Evolutionary conservation across 805 yeast genomes (phyloP).

Genomic region (Wickerhamomyces ciferrii): DNA sequence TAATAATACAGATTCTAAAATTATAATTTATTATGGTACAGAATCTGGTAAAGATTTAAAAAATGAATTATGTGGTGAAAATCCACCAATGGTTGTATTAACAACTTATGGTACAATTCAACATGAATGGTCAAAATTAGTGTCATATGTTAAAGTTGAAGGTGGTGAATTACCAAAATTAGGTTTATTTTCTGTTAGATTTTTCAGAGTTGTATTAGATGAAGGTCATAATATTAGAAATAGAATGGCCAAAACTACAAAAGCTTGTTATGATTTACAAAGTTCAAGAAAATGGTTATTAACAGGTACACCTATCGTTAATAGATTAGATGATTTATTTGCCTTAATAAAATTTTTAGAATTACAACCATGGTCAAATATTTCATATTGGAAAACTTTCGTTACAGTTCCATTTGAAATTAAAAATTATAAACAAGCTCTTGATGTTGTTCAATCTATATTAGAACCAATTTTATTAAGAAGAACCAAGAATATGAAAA

Average conservation of each 20-base stretch:
- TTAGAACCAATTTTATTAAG: conserved; percentile 79
- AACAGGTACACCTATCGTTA: conserved; percentile 92
- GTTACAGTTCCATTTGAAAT: conserved; percentile 80
- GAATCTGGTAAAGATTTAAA: conserved; percentile 45
- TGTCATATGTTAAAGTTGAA: conserved; percentile 19
- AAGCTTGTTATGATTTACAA: conserved; percentile 62
- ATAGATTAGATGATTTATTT: conserved; percentile 80
- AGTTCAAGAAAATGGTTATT: conserved; percentile 75
- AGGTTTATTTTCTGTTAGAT: conserved; percentile 70
- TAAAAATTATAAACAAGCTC: conserved; percentile 62
- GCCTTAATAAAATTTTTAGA: conserved; percentile 69
- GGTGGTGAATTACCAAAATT: conserved; percentile 20
- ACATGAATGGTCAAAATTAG: conserved; percentile 58
- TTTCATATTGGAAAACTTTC: conserved; percentile 83
- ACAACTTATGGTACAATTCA: conserved; percentile 88
- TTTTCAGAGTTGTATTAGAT: conserved; percentile 74
- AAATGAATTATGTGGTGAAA: conserved; percentile 33
- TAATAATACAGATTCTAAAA: conserved; percentile 36
- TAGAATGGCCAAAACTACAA: conserved; percentile 71
- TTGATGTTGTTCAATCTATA: conserved; percentile 80
- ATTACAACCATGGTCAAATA: conserved; percentile 87
- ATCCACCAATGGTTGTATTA: conserved; percentile 64
- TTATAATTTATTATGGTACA: conserved; percentile 74
- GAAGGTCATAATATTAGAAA: conserved; percentile 91
- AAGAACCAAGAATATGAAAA: conserved; percentile 83